Base-by-base conservation (phyloP, 768 basidiomycete genomes). In the Hygrocybe punicea region DNA sequence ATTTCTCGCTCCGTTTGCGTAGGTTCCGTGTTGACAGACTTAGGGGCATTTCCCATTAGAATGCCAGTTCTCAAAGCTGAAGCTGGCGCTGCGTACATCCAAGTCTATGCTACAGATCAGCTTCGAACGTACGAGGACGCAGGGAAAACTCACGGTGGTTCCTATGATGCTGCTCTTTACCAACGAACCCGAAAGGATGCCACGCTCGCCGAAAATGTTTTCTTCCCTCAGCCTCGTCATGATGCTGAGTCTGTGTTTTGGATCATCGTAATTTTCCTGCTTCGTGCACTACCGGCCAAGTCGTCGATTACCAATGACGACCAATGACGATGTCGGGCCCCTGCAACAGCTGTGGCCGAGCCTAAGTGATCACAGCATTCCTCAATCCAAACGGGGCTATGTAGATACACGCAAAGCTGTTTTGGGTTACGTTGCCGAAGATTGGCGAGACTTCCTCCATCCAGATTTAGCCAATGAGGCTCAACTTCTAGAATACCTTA, bases 221-320 rank as follows among this genome's bases (percentile, higher is more conserved):
- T 55, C 42, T 16, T 4, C 19, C 54, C 25, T 35, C 25, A 37
- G n/a, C 54, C 54, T 16, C 13, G 54, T 21, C 54, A 55, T 23
- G 54, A 55, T 34, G 54, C 54, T 6, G 54, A 55, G 36, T 55
- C 54, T 1, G 54, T 55, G 6, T 55, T 55, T 45, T 55, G 54
- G 54, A 29, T 40, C n/a, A 55, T 55, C 17, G 42, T 47, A 2
- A 34, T 33, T 2, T 55, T 55, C 23, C 54, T 55, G 16, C 29
- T 55, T 8, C 54, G 24, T 13, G 42, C 42, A 6, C 40, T 46
- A 5, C 54, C 54, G 21, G 29, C 5, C 23, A 7, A 45, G 14
- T 3, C 39, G 11, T 8, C 29, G 29, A 29, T 8, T 29, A 29
- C 29, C 29, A 8, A 29, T 29, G n/a, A 37, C 36, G n/a, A 37